Percentiles rank a stretch among this genome's conserved stretches.
phyloP scores from a whole-genome alignment of 768 basidiomycete species.

The Arthromyces matolae region DNA sequence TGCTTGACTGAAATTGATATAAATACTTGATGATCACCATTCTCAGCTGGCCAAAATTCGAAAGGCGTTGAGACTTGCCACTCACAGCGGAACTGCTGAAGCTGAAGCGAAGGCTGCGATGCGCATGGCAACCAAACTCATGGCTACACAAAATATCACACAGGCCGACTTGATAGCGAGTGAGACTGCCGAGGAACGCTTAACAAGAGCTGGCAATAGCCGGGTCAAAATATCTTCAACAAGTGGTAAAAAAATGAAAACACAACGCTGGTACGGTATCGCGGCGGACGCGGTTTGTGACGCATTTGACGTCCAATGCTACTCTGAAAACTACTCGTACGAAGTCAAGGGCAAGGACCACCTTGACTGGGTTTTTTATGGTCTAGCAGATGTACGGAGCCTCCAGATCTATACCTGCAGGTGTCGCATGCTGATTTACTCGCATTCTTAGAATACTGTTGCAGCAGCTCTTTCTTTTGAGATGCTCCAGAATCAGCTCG shows the following conservation, averaged over 20 bases:
- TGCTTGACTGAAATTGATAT: no score
- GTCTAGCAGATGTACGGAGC: constrained; percentile 5
- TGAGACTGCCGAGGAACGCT: constrained; percentile 6
- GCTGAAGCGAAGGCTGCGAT: constrained; percentile 9
- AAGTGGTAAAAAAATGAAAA: not conserved
- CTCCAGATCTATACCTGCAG: not conserved
- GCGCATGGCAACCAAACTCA: constrained; percentile 10
- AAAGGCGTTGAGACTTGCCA: constrained; percentile 4
- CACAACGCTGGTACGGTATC: constrained; percentile 1
- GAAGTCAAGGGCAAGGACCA: not conserved
- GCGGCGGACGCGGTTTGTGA: not conserved
- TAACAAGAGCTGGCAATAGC: constrained; percentile 7
- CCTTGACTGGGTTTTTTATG: constrained; percentile 7
- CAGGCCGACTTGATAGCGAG: constrained; percentile 8
- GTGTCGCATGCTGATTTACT: not conserved
- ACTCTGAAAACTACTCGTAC: constrained; percentile 1
- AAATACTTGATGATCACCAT: not conserved
- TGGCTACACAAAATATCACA: constrained; percentile 6
- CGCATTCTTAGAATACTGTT: constrained; percentile 6
- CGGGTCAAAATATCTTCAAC: constrained; percentile 3
- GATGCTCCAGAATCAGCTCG: constrained; percentile 11
- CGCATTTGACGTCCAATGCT: constrained; percentile 6
- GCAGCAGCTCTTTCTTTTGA: constrained; percentile 9
- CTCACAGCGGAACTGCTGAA: constrained; percentile 6
- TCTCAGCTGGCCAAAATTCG: constrained; percentile 5